Base-by-base conservation (phyloP, 371 early-diverging fungal species). In the Mucor circinelloides region DNA sequence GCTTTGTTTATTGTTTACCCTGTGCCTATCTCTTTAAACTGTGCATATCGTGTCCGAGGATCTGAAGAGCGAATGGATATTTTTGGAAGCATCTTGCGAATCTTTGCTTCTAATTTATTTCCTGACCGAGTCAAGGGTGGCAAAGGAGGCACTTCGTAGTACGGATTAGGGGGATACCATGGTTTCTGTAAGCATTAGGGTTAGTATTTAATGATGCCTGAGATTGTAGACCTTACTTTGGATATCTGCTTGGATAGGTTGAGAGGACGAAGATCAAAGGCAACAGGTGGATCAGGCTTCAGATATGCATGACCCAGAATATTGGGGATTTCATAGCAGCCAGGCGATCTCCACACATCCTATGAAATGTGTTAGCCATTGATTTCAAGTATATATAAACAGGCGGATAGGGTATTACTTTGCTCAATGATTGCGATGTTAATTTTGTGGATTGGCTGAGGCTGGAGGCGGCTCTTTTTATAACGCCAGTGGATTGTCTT, bases 1-100 rank as follows among this genome's bases (percentile, higher is more conserved):
- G 31, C 15, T 6, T n/a, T 44, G 30, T 58, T 30, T 15, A 34
- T 52, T 40, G 54, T 46, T 73, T 81, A 81, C 82, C 82, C 83
- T 58, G 83, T 83, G 58, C 83, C 83, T 56, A 83, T 83, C 71
- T 80, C 83, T 64, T 77, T 75, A 58, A 83, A 83, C n/a, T 78
- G 71, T 46, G 64, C 58, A 69, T 80, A 83, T 58, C 75, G 67
- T 40, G 68, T 48, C 40, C 72, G 66, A 59, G 83, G 83, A 71
- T 83, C 78, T 15, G 70, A 62, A 17, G 71, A 70, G 1, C 70
- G 66, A 6, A 80, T 68, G 10, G 76, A 48, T 19, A 70, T 58
- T 58, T 79, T 80, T 44, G 83, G 76, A 58, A 83, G 68, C 36
- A 78, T 52, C 61, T 83, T 80, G 42, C 70, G 60, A 44, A 83